phyloP scores from a whole-genome alignment of 2,329 filamentous ascomycete species.

The Apiospora marii region DNA sequence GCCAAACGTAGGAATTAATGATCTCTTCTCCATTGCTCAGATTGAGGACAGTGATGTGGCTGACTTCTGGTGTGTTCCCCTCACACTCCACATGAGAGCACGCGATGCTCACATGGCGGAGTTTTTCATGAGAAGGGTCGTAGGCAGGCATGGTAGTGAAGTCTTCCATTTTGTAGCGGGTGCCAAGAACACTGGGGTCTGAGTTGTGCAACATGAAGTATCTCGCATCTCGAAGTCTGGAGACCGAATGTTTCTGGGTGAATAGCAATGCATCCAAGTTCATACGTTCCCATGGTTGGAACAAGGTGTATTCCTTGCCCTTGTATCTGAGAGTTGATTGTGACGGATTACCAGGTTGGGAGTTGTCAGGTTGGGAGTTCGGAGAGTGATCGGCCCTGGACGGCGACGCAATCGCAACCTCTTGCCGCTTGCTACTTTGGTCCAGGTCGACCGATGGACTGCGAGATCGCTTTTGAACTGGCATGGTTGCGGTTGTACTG shows the following conservation, averaged over 20 bases:
- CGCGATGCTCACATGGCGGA: background rate
- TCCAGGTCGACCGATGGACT: background rate
- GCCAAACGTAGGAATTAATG: background rate
- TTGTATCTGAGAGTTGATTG: too few species aligned
- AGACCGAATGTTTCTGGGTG: background rate
- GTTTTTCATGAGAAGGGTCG: background rate
- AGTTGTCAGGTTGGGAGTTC: too few species aligned
- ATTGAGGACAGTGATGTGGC: background rate
- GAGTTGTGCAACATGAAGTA: background rate
- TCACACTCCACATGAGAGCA: background rate
- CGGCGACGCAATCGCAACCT: too few species aligned
- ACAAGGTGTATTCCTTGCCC: background rate
- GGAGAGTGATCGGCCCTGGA: too few species aligned
- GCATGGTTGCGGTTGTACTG: background rate
- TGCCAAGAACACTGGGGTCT: too few species aligned
- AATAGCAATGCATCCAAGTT: background rate
- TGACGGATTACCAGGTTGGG: too few species aligned
- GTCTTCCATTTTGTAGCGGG: background rate
- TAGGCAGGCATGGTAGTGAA: background rate
- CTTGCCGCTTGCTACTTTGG: background rate
- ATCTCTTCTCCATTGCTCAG: background rate
- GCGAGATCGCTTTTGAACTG: background rate
- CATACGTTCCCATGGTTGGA: background rate
- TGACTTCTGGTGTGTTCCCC: accelerated
- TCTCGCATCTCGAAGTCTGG: background rate